These are phyloP conservation scores for Yarrowia sp. DNA, from an alignment of 805 yeast species.

Conservation along the genomic window DNA sequence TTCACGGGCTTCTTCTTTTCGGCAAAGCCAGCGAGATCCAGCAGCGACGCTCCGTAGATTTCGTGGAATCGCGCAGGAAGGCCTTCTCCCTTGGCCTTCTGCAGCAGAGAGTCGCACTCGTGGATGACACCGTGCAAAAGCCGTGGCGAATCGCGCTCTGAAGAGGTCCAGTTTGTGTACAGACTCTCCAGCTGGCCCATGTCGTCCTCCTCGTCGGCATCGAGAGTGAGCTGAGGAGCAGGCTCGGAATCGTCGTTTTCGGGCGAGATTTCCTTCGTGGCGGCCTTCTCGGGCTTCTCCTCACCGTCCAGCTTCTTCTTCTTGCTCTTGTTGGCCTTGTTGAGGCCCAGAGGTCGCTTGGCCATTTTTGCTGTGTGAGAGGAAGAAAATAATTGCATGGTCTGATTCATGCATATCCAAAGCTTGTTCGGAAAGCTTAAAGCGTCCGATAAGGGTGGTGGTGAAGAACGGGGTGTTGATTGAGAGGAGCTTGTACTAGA, in stretches of 20 bases:
- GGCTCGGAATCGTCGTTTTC: constrained; percentile 43
- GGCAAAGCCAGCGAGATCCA: constrained; percentile 38
- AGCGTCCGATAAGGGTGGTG: neutral
- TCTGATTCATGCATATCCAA: neutral
- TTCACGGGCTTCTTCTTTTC: constrained; percentile 31
- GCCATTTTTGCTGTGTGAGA: constrained; percentile 42
- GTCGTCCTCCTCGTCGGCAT: constrained; percentile 73
- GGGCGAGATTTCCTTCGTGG: neutral
- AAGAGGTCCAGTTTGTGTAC: constrained; percentile 59
- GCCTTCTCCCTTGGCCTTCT: constrained; percentile 35
- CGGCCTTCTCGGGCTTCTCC: neutral
- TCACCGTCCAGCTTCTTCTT: constrained; percentile 25
- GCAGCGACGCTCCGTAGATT: constrained; percentile 65
- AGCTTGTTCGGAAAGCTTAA: neutral
- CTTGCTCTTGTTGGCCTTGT: constrained; percentile 53
- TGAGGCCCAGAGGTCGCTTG: constrained; percentile 66
- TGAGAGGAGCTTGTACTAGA: too few species aligned
- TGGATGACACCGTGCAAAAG: constrained; percentile 73
- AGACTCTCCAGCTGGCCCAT: constrained; percentile 71
- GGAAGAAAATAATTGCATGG: neutral
- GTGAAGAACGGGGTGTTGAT: neutral
- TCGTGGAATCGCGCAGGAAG: constrained; percentile 54
- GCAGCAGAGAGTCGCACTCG: constrained; percentile 78
- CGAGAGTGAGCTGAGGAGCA: constrained; percentile 66
- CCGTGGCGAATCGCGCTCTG: constrained; percentile 50